Evolutionary conservation across 202 grass and related monocot genomes (phyloP).

Genomic region (Tripidium arundinaceum): DNA sequence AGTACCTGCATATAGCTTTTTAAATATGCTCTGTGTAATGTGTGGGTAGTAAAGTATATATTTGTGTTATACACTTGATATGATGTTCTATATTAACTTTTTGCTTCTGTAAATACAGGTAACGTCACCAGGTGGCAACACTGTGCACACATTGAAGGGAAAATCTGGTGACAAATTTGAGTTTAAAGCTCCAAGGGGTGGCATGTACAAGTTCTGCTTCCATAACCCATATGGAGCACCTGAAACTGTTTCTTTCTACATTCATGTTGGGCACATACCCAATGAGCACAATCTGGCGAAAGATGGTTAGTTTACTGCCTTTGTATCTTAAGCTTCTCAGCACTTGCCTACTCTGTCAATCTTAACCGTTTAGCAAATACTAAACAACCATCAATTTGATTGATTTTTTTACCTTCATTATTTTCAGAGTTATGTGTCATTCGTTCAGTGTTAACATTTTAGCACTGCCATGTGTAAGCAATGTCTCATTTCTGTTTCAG

Average conservation of each 20-base stretch:
- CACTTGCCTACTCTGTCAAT: not conserved
- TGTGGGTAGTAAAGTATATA: slow-evolving; percentile 1
- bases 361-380: not conserved
- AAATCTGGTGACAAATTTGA: slow-evolving; percentile 98
- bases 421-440: slow-evolving; percentile 5
- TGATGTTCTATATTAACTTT: not conserved
- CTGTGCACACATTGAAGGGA: slow-evolving; percentile 69
- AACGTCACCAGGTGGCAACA: slow-evolving; percentile 78
- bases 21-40: not conserved
- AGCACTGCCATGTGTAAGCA: not conserved
- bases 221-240: slow-evolving; percentile 90
- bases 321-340: slow-evolving; percentile 23
- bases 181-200: slow-evolving; percentile 92
- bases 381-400: not conserved
- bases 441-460: not conserved
- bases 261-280: slow-evolving; percentile 97
- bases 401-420: not conserved
- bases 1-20: not conserved
- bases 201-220: slow-evolving; percentile 99
- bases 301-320: slow-evolving; percentile 66
- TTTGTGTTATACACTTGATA: slow-evolving; percentile 5
- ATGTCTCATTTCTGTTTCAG: slow-evolving; percentile 42
- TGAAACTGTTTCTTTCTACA: slow-evolving; percentile 98
- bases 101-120: slow-evolving; percentile 44
- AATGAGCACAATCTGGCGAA: slow-evolving; percentile 95